Evolutionary conservation across 2,329 filamentous ascomycete species (phyloP).

Genomic region (Cyclaneusma minus): DNA sequence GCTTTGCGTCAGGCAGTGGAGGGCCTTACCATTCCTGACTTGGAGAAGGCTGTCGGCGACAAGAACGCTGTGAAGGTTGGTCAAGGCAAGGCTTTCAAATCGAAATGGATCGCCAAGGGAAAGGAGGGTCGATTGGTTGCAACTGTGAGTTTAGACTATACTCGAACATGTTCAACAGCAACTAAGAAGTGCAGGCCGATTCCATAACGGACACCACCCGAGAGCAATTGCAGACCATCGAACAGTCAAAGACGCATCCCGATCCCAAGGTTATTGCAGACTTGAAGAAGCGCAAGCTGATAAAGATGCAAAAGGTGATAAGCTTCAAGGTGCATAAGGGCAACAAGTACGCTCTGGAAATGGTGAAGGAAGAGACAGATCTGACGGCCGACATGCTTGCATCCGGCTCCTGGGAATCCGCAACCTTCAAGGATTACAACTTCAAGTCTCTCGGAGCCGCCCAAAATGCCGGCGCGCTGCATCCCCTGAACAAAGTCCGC

Average conservation of each 20-base stretch:
- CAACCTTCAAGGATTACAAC: conserved; percentile 74
- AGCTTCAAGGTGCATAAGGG: conserved; percentile 76
- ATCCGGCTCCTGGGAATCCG: conserved; percentile 81
- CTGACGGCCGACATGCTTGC: conserved; percentile 86
- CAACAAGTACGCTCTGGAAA: conserved; percentile 73
- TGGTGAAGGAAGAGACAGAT: conserved; percentile 88
- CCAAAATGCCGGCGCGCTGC: conserved; percentile 45
- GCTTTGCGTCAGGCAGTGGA: conserved; percentile 57
- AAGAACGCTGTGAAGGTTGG: conserved; percentile 67
- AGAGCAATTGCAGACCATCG: conserved; percentile 59
- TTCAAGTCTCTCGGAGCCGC: conserved; percentile 51
- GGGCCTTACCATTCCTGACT: conserved; percentile 64
- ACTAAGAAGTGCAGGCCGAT: conserved; percentile 22
- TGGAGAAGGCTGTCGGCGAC: conserved; percentile 54
- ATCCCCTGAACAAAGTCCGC: conserved; percentile 81
- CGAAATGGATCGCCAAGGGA: conserved; percentile 54
- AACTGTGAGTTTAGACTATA: conserved; percentile 24
- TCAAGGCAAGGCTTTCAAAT: conserved; percentile 86
- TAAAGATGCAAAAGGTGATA: conserved; percentile 71
- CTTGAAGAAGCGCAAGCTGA: conserved; percentile 81
- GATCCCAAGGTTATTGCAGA: conserved; percentile 68
- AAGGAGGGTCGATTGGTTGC: conserved; percentile 39
- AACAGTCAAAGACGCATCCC: conserved; percentile 49
- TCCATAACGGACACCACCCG: conserved; percentile 68
- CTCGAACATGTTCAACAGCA: neutral